These are phyloP conservation scores for Fusarium succisae DNA, from an alignment of 2,329 filamentous ascomycete genomes.

Conservation along the genomic window DNA sequence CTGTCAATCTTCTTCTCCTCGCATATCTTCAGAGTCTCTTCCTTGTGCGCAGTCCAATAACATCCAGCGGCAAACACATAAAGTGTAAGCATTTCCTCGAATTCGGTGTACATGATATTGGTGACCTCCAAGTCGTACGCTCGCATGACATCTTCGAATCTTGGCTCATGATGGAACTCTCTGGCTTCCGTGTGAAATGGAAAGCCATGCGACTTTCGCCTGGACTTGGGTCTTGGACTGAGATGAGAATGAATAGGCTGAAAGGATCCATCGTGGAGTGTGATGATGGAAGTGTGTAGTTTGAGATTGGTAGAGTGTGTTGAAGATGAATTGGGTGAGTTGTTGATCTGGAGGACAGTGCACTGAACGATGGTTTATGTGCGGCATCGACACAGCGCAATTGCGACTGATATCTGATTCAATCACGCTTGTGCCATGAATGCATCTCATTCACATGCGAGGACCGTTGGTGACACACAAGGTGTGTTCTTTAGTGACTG, in stretches of 20 bases:
- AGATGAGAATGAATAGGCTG: too few species aligned
- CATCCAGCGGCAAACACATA: background rate
- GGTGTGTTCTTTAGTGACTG: background rate
- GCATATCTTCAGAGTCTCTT: background rate
- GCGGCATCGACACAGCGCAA: too few species aligned
- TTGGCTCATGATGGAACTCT: background rate
- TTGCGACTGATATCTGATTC: background rate
- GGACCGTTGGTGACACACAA: background rate
- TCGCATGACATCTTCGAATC: background rate
- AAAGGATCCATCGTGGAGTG: background rate
- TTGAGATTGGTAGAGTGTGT: background rate
- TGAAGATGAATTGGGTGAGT: too few species aligned
- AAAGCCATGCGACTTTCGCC: background rate
- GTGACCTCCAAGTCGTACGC: background rate
- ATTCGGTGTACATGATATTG: background rate
- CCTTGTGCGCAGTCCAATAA: background rate
- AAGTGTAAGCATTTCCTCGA: background rate
- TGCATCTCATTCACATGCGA: background rate
- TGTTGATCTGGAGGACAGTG: too few species aligned
- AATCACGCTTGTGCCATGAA: accelerated
- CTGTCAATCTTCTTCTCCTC: background rate
- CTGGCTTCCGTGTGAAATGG: background rate
- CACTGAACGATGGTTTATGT: background rate
- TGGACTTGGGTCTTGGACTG: background rate
- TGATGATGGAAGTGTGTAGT: background rate